A percentile compares a stretch with the other conserved stretches of the same genome.
Conservation (phyloP, 345 rosid genomes). For the Eucalyptus pauciflora region DNA sequence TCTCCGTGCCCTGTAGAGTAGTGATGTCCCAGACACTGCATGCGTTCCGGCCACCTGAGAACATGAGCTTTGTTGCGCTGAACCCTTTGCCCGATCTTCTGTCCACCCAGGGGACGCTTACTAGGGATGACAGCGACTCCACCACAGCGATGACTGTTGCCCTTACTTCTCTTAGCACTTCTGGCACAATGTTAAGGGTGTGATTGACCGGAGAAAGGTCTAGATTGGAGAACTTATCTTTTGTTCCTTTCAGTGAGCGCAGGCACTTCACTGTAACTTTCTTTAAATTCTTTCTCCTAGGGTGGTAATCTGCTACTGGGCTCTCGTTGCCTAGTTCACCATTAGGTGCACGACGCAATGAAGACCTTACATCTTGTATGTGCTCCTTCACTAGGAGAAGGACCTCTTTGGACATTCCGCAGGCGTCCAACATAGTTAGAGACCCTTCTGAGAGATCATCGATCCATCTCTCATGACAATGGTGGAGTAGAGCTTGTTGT, state of each 20-base stretch:
- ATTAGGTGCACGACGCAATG: conserved; percentile 21
- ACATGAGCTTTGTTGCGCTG: conserved; percentile 22
- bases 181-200: conserved; percentile 27
- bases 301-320: conserved; percentile 38
- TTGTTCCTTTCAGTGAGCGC: conserved; percentile 32
- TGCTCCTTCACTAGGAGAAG: conserved; percentile 50
- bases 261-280: conserved; percentile 63
- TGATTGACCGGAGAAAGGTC: conserved; percentile 5
- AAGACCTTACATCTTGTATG: conserved; percentile 36
- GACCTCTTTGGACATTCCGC: conserved; percentile 47
- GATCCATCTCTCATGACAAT: conserved; percentile 29
- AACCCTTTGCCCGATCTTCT: conserved; percentile 27
- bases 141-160: conserved; percentile 31
- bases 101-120: conserved; percentile 63
- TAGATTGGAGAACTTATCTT: conserved; percentile 3
- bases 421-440: conserved; percentile 57
- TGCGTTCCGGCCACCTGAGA: conserved; percentile 8
- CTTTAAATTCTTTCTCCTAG: conserved; percentile 44
- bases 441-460: conserved; percentile 54
- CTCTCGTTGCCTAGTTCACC: conserved; percentile 22
- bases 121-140: conserved; percentile 49
- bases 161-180: conserved; percentile 58
- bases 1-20: conserved; percentile 44
- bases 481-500: conserved; percentile 29
- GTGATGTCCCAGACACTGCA: conserved; percentile 36